phyloP scores from a whole-genome alignment of 495 filamentous ascomycete species.

The Melanomma pulvis-pyrius region DNA sequence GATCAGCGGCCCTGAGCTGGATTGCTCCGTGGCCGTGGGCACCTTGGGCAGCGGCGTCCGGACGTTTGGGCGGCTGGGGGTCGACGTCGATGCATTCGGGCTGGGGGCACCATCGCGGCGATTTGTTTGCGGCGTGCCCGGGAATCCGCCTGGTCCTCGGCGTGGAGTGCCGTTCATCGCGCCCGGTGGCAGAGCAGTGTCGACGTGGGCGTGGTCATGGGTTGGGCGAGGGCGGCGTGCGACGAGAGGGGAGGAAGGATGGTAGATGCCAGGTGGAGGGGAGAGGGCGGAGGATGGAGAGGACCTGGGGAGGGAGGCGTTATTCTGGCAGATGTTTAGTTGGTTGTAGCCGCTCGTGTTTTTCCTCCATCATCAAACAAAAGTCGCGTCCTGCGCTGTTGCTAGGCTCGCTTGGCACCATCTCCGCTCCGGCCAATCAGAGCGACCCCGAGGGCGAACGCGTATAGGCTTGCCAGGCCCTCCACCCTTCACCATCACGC shows the following conservation, averaged over 20 bases:
- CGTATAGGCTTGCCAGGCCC: background rate
- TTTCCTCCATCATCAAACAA: slow-evolving; percentile 16
- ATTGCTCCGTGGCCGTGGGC: slow-evolving; percentile 29
- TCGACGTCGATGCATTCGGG: slow-evolving; percentile 39
- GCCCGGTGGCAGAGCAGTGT: slow-evolving; percentile 43
- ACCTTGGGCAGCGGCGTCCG: slow-evolving; percentile 27
- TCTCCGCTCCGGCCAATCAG: background rate
- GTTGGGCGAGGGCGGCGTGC: background rate
- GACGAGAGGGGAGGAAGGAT: too few relatives aligned
- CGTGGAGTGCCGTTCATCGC: slow-evolving; percentile 76
- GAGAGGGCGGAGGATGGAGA: background rate
- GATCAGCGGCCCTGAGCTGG: slow-evolving; percentile 64
- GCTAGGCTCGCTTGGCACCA: background rate
- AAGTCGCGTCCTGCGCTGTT: slow-evolving; percentile 22
- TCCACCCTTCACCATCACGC: background rate
- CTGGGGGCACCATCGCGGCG: slow-evolving; percentile 32
- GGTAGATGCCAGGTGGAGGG: background rate
- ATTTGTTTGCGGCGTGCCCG: slow-evolving; percentile 61
- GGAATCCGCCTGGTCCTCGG: slow-evolving; percentile 68
- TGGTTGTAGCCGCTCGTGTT: background rate
- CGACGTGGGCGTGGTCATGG: slow-evolving; percentile 13
- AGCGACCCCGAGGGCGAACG: background rate
- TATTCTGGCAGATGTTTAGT: background rate
- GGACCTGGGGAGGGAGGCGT: background rate
- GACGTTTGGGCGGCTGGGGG: slow-evolving; percentile 40